Conservation (phyloP, 805 yeast species). For the Ogataea thermomethanolica region DNA sequence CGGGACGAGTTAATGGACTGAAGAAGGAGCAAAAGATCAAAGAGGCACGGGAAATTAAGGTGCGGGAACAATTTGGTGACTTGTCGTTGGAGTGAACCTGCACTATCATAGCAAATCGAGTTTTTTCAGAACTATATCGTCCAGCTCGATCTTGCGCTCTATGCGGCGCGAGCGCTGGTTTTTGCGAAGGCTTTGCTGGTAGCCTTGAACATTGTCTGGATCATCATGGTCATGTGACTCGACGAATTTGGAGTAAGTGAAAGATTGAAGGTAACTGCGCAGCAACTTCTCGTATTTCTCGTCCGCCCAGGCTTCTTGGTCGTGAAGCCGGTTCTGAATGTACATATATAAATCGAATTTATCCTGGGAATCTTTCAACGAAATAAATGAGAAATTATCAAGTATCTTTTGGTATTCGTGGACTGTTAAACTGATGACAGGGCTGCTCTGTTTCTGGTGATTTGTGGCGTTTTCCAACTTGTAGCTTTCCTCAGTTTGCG, state of each 20-base stretch:
- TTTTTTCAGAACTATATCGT: conserved; percentile 1
- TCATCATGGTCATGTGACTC: conserved; percentile 4
- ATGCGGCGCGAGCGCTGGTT: conserved; percentile 8
- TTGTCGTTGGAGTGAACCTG: conserved; percentile 10
- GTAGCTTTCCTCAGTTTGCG: not conserved
- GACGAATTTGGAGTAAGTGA: conserved; percentile 13
- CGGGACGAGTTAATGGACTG: conserved; percentile 18
- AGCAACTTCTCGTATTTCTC: conserved; percentile 6
- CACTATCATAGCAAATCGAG: not conserved
- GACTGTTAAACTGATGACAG: not conserved
- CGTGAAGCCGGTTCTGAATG: conserved; percentile 15
- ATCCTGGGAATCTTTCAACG: conserved; percentile 5
- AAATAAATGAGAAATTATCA: conserved; percentile 12
- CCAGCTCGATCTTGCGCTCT: conserved; percentile 8
- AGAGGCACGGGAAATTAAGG: conserved; percentile 25
- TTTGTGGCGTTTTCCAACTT: conserved; percentile 1
- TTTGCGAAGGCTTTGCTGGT: not conserved
- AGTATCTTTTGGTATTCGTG: conserved; percentile 15
- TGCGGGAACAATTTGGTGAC: conserved; percentile 23
- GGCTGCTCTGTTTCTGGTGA: not conserved
- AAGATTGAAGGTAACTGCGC: conserved; percentile 8
- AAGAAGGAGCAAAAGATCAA: conserved; percentile 26
- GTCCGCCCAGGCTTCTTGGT: conserved; percentile 4
- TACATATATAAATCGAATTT: conserved; percentile 18
- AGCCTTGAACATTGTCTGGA: not conserved